Evolutionary conservation across 352 stramenopile genomes (phyloP).

Genomic region (Blastocystis sp.): DNA sequence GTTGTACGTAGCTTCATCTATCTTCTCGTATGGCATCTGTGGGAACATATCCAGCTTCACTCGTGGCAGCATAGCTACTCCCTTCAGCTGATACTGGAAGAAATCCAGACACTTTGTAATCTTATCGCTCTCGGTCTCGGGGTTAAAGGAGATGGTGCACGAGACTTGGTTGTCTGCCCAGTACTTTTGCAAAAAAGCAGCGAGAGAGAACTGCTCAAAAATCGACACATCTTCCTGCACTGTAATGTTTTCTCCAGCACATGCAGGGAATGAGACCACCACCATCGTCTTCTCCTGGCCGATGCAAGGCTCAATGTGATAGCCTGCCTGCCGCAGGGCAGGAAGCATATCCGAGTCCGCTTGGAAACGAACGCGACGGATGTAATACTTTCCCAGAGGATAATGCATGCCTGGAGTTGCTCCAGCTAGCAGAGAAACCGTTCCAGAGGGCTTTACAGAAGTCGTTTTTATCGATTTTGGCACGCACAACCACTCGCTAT

Average conservation of each 20-base stretch:
- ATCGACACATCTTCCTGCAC: constrained; percentile 77
- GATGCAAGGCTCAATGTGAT: constrained; percentile 73
- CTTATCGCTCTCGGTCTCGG: constrained; percentile 73
- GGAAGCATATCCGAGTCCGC: constrained; percentile 74
- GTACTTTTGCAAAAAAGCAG: constrained; percentile 81
- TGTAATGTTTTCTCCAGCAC: constrained; percentile 76
- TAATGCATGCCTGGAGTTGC: constrained; percentile 86
- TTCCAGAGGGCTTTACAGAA: constrained; percentile 78
- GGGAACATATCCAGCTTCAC: constrained; percentile 74
- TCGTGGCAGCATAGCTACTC: constrained; percentile 78
- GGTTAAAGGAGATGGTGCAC: constrained; percentile 85
- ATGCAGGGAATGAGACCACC: constrained; percentile 82
- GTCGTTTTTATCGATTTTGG: constrained; percentile 84
- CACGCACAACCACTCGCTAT: constrained; percentile 73
- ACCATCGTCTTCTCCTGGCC: constrained; percentile 68
- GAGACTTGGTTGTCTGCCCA: constrained; percentile 87
- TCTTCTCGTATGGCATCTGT: constrained; percentile 83
- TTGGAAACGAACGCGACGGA: constrained; percentile 79
- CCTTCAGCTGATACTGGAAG: constrained; percentile 88
- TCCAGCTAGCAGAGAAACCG: constrained; percentile 80
- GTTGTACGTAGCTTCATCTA: constrained; percentile 71
- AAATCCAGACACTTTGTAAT: constrained; percentile 76
- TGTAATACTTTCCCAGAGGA: constrained; percentile 82
- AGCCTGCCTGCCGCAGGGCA: constrained; percentile 71
- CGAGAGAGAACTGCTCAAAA: constrained; percentile 83